A percentile compares a stretch with the other conserved stretches of the same genome.
Conservation (phyloP, 2,329 filamentous ascomycete species). For the Diaporthe australafricana region DNA sequence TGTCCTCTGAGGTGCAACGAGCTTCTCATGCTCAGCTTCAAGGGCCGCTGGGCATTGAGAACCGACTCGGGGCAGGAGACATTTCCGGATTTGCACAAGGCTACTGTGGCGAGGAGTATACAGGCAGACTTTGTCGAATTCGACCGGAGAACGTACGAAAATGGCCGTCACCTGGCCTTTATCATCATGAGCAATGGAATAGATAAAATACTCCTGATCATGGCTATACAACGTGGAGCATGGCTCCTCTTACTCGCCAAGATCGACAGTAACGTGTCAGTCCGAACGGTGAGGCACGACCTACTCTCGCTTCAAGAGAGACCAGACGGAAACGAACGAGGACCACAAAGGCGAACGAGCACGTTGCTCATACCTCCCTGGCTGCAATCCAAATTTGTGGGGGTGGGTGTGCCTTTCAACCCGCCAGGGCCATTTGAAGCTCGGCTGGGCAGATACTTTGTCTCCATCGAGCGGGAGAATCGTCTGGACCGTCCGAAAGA, state of each 20-base stretch:
- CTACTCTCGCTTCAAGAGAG: neutral
- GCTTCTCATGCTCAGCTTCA: conserved; percentile 19
- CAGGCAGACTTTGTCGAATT: conserved; percentile 20
- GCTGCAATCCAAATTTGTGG: conserved; percentile 14
- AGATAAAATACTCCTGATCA: neutral
- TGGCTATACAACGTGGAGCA: conserved; percentile 20
- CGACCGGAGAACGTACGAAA: conserved; percentile 14
- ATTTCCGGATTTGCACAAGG: conserved; percentile 11
- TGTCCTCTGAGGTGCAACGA: conserved; percentile 10
- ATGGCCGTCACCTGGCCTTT: neutral
- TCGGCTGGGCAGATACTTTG: conserved; percentile 11
- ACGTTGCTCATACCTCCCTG: neutral
- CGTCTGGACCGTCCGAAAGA: conserved; percentile 10
- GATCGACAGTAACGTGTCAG: conserved; percentile 3
- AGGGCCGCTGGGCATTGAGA: conserved; percentile 1
- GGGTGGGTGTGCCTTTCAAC: conserved; percentile 15
- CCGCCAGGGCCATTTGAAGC: conserved; percentile 17
- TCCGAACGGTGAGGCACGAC: conserved; percentile 8
- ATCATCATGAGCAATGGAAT: conserved; percentile 13
- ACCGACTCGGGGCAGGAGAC: neutral
- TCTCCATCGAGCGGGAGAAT: conserved; percentile 2
- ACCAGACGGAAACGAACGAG: neutral
- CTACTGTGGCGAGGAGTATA: conserved; percentile 3
- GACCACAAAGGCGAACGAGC: neutral
- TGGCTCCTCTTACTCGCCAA: conserved; percentile 16